These are phyloP conservation scores for Penicillium italicum DNA, from an alignment of 2,329 filamentous ascomycete species.

Conservation along the genomic window DNA sequence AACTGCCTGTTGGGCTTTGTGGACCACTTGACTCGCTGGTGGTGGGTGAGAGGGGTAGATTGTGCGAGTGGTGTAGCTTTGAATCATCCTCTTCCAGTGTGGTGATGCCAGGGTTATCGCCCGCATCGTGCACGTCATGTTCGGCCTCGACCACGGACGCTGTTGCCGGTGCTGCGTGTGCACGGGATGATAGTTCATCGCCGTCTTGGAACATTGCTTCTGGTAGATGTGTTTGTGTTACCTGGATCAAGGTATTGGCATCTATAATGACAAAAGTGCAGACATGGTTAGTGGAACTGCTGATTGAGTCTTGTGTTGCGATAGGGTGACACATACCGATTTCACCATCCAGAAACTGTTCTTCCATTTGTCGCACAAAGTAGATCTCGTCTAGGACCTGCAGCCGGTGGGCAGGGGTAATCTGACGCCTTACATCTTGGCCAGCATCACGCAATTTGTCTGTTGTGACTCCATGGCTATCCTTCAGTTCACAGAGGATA, in stretches of 20 bases:
- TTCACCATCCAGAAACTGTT: constrained; percentile 28
- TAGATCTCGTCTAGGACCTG: constrained; percentile 37
- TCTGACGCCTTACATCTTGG: constrained; percentile 34
- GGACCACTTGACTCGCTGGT: constrained; percentile 24
- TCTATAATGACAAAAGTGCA: constrained; percentile 4
- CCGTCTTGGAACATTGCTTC: constrained; percentile 13
- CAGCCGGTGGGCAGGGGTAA: constrained; percentile 27
- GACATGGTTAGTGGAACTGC: background rate
- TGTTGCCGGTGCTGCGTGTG: constrained; percentile 7
- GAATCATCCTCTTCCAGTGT: constrained; percentile 7
- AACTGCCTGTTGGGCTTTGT: constrained; percentile 16
- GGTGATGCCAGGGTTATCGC: background rate
- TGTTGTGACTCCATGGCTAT: constrained; percentile 33
- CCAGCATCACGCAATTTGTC: constrained; percentile 34
- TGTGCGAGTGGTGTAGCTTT: constrained; percentile 1
- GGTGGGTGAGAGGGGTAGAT: constrained; percentile 17
- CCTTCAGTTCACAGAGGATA: constrained; percentile 34
- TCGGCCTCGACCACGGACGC: background rate
- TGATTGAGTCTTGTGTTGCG: no score
- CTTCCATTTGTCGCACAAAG: constrained; percentile 33
- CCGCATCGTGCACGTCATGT: constrained; percentile 1
- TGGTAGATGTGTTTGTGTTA: constrained; percentile 20
- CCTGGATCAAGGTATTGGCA: constrained; percentile 19
- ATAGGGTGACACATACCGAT: constrained; percentile 22
- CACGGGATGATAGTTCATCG: constrained; percentile 5